These are phyloP conservation scores for Murraya koenigii DNA, from an alignment of 345 rosid genomes.

Conservation along the genomic window DNA sequence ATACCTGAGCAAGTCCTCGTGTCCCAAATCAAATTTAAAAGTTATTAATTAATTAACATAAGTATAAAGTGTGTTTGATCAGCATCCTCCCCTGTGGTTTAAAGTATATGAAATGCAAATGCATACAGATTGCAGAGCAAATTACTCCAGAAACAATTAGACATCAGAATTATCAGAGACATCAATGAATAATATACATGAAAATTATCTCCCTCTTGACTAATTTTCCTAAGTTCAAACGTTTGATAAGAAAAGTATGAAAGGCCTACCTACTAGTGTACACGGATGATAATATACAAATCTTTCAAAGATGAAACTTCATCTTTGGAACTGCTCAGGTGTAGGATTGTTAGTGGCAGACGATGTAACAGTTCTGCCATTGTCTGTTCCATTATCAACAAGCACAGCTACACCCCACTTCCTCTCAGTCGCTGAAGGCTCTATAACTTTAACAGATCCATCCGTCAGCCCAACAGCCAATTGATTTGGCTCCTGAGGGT, in stretches of 20 bases:
- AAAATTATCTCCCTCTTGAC: neutral
- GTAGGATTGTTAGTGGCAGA: slow-evolving; percentile 36
- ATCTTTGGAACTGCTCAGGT: slow-evolving; percentile 51
- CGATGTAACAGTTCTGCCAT: slow-evolving; percentile 43
- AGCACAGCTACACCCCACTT: slow-evolving; percentile 52
- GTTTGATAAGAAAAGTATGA: neutral
- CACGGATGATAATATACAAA: slow-evolving; percentile 26
- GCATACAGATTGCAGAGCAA: neutral
- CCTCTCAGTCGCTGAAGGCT: slow-evolving; percentile 54
- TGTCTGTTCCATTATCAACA: slow-evolving; percentile 42
- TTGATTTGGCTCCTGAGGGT: slow-evolving; percentile 71
- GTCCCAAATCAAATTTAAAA: neutral
- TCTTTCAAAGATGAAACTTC: slow-evolving; percentile 6
- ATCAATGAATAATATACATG: slow-evolving; percentile 15
- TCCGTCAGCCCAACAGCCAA: slow-evolving; percentile 63
- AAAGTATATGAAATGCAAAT: neutral
- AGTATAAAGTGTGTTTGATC: neutral
- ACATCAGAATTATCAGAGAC: slow-evolving; percentile 16
- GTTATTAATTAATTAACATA: too few relatives aligned
- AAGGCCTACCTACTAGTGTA: slow-evolving; percentile 9
- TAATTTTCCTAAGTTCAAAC: slow-evolving; percentile 11
- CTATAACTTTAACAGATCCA: slow-evolving; percentile 61
- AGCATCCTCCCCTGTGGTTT: neutral
- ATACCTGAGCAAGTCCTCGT: neutral
- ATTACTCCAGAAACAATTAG: slow-evolving; percentile 11